A percentile compares a stretch with the other conserved stretches of the same genome.
Conservation (phyloP, 176 grass and related monocot species). For the Otatea glauca region DNA sequence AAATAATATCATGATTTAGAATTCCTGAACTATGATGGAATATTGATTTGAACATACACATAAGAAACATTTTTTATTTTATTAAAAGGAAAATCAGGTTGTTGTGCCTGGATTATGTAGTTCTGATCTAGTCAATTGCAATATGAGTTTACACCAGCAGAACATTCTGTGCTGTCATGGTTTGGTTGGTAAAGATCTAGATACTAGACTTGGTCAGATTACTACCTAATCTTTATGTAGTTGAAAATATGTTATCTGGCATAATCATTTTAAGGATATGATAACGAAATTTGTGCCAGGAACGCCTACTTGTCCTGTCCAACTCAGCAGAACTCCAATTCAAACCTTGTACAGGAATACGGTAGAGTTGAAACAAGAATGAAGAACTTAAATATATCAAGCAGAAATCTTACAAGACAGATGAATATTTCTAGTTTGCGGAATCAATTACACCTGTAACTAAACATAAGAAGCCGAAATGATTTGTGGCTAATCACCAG, state of each 20-base stretch:
- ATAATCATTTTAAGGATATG: neutral
- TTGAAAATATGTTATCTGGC: neutral
- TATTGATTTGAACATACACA: neutral
- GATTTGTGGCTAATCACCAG: neutral
- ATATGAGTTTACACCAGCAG: too few species aligned
- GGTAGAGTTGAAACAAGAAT: neutral
- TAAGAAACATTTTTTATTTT: neutral
- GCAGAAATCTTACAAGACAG: neutral
- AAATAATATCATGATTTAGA: neutral
- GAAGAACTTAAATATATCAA: neutral
- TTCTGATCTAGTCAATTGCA: neutral
- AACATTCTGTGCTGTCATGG: conserved; percentile 23
- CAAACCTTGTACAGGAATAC: neutral
- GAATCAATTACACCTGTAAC: neutral
- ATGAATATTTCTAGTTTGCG: neutral
- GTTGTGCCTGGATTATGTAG: conserved; percentile 5
- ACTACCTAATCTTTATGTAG: neutral
- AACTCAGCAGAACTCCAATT: neutral
- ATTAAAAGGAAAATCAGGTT: neutral
- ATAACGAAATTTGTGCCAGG: neutral
- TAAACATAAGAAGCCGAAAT: neutral
- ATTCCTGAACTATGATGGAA: neutral
- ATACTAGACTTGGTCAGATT: conserved; percentile 19
- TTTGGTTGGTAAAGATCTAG: conserved; percentile 11
- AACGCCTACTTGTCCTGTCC: neutral